phyloP scores from a whole-genome alignment of 345 rosid species.

The Gossypium rotundifolium region DNA sequence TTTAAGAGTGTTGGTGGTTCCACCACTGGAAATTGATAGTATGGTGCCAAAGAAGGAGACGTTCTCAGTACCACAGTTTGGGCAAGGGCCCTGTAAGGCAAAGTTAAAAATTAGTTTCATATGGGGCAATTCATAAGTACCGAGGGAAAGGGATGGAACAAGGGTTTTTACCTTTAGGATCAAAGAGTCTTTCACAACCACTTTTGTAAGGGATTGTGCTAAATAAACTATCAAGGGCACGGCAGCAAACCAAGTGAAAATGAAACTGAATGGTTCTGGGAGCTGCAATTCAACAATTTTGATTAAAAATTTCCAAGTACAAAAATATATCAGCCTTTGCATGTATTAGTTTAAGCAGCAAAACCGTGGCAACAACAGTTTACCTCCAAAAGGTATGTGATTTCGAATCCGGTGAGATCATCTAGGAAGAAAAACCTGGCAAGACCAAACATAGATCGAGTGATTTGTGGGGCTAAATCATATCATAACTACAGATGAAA shows the following conservation, averaged over 20 bases:
- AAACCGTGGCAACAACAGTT: background rate
- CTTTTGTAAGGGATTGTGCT: constrained; percentile 65
- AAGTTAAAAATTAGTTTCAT: background rate
- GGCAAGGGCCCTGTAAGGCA: constrained; percentile 69
- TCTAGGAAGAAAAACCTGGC: constrained; percentile 94
- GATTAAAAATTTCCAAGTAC: background rate
- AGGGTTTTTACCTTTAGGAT: constrained; percentile 59
- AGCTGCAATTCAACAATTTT: constrained; percentile 43
- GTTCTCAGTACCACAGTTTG: constrained; percentile 93
- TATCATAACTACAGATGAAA: background rate
- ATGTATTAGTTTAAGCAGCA: background rate
- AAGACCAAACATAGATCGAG: constrained; percentile 11
- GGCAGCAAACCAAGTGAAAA: constrained; percentile 97
- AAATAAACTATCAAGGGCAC: constrained; percentile 70
- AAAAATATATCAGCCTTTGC: background rate
- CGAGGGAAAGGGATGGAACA: background rate
- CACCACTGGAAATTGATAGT: constrained; percentile 67
- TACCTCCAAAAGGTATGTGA: constrained; percentile 92
- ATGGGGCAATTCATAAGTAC: background rate
- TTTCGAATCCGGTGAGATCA: constrained; percentile 88
- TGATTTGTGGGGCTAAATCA: background rate
- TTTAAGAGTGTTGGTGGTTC: constrained; percentile 58
- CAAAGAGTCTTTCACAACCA: constrained; percentile 67
- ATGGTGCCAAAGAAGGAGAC: constrained; percentile 88
- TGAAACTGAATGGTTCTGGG: constrained; percentile 90